A percentile compares a stretch with the other conserved stretches of the same genome.
These are phyloP conservation scores for Schizophyllum commune DNA, from an alignment of 1,284 basidiomycete genomes.

Conservation along the genomic window DNA sequence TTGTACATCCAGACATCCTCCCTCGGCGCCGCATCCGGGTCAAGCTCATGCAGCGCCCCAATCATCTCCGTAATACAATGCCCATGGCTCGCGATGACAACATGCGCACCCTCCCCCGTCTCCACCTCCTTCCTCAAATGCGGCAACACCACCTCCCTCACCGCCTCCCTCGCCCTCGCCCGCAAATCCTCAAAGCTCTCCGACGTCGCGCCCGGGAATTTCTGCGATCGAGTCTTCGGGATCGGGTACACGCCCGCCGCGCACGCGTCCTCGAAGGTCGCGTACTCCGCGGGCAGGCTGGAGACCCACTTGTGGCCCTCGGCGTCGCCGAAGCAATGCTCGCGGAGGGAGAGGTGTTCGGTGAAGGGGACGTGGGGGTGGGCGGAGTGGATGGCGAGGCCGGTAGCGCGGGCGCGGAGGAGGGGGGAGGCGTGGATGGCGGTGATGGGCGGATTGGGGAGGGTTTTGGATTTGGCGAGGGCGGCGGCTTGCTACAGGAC, in stretches of 20 bases:
- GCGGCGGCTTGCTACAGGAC: conserved; percentile 72
- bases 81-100: conserved; percentile 70
- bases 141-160: conserved; percentile 52
- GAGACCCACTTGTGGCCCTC: conserved; percentile 52
- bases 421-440: conserved; percentile 78
- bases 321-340: conserved; percentile 67
- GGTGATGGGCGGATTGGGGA: conserved; percentile 46
- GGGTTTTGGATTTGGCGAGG: conserved; percentile 53
- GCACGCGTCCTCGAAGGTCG: conserved; percentile 32
- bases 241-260: conserved; percentile 42
- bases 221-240: conserved; percentile 38
- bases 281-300: conserved; percentile 1
- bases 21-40: conserved; percentile 25
- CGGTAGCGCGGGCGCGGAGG: conserved; percentile 70
- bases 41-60: conserved; percentile 39
- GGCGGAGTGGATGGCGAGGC: conserved; percentile 31
- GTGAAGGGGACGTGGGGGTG: conserved; percentile 45
- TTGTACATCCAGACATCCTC: conserved; percentile 29
- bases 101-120: conserved; percentile 32
- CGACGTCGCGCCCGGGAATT: conserved; percentile 47
- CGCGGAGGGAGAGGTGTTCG: conserved; percentile 45
- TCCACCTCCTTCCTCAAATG: conserved; percentile 33
- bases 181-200: conserved; percentile 64
- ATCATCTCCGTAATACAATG: conserved; percentile 61
- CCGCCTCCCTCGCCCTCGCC: conserved; percentile 43